phyloP scores from a whole-genome alignment of 495 filamentous ascomycete genomes.

The Aspergillus avenaceus region DNA sequence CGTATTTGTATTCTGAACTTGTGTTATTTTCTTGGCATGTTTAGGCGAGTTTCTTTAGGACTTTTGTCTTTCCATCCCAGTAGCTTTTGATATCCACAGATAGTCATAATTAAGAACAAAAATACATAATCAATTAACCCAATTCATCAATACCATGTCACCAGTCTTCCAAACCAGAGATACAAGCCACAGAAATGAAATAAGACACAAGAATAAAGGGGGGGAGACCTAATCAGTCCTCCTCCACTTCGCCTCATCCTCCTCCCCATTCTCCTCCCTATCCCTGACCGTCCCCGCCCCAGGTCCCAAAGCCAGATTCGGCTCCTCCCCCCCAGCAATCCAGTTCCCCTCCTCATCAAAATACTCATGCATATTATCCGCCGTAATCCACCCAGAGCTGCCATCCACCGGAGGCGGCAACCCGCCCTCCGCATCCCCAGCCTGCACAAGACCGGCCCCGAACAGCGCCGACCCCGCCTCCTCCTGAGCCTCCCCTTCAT shows the following conservation, averaged over 20 bases:
- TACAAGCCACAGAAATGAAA: neutral
- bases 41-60: neutral
- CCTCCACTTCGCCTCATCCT: constrained; percentile 57
- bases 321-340: constrained; percentile 40
- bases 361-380: constrained; percentile 86
- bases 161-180: no score
- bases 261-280: constrained; percentile 35
- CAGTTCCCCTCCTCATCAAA: constrained; percentile 64
- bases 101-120: neutral
- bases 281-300: constrained; percentile 54
- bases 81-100: constrained; percentile 5
- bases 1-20: neutral
- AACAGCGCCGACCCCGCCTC: constrained; percentile 35
- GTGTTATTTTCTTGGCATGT: neutral
- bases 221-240: constrained; percentile 47
- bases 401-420: constrained; percentile 76
- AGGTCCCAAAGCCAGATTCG: constrained; percentile 43
- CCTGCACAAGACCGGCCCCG: constrained; percentile 23
- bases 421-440: constrained; percentile 41
- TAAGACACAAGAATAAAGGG: neutral
- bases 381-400: constrained; percentile 92
- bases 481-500: constrained; percentile 45
- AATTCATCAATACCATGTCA: neutral
- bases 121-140: neutral
- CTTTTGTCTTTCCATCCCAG: neutral